Conservation (phyloP, 352 stramenopile species). For the Aphanomyces invadans region DNA sequence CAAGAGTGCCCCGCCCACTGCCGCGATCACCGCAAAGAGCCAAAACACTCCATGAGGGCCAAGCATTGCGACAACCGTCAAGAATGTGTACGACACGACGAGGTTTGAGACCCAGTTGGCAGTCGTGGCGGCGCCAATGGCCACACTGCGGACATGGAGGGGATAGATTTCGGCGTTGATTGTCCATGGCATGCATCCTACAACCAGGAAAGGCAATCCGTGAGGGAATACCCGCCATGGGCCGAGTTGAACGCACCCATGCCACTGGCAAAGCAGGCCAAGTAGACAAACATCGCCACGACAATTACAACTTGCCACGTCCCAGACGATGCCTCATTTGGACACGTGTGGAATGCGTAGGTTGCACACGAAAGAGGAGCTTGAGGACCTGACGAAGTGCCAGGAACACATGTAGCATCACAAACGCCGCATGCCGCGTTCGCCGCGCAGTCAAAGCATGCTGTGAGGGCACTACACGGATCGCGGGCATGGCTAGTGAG, state of each 20-base stretch:
- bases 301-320: constrained; percentile 11
- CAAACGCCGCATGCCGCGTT: constrained; percentile 14
- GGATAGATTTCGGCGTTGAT: constrained; percentile 75
- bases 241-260: constrained; percentile 28
- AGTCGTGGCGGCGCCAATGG: constrained; percentile 43
- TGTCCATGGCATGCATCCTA: constrained; percentile 55
- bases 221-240: too few species aligned
- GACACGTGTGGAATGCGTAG: constrained; percentile 7
- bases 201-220: too few species aligned
- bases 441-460: constrained; percentile 20
- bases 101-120: constrained; percentile 71
- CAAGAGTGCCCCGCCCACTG: constrained; percentile 33
- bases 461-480: background rate
- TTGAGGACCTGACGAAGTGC: background rate
- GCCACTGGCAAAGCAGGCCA: constrained; percentile 22
- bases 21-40: constrained; percentile 44
- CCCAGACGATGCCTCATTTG: background rate
- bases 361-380: background rate
- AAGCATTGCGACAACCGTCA: constrained; percentile 34
- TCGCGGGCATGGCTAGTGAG: background rate
- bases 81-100: constrained; percentile 60
- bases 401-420: background rate
- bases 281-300: constrained; percentile 13
- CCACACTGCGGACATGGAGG: constrained; percentile 40
- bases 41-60: constrained; percentile 39